Evolutionary conservation across 2,329 filamentous ascomycete genomes (phyloP), one percentile per base, ranked within the genome.

Genomic region (Neodidymelliopsis sp.): DNA sequence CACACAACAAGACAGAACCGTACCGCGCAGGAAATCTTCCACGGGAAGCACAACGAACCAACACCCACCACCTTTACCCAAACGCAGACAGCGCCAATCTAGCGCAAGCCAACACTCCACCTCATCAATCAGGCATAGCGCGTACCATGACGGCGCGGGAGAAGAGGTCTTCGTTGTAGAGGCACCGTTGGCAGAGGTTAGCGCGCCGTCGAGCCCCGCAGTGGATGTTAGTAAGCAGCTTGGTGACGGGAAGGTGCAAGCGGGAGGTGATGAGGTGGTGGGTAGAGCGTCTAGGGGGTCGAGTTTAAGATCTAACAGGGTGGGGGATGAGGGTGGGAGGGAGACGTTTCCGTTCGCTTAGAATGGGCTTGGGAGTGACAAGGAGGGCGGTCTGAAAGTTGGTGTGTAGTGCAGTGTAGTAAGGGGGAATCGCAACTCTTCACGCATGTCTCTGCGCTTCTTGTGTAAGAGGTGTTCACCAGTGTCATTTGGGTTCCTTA

Each of bases 61-160:
- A 35, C 13, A 19, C 4, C 53, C 63, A 13, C 80, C 81, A 3
- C 75, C 79, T 3, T 64, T 84, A 15, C 83, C 84, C 4, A 77
- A 75, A 28, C 57, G 74, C 15, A 64, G 73, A 22, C 74, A 75
- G 49, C 70, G 79, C 22, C 74, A 61, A 15, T 63, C 60, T 1
- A 58, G 60, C 43, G 31, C 59, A 3, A 62, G 49, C 27, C 16
- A 53, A 31, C 45, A 49, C 45, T 50, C 40, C 1, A 45, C 39
- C 25, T 31, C 47, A 13, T 50, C 47, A 6, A 31, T 45, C 4
- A 13, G 35, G 2, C 47, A 50, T 13, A 45, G 47, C 24, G 47
- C 33, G 8, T 52, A 56, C 28, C 39, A 49, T n/a, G 15, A 47
- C 24, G 35, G 40, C 6, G 22, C 30, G 7, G 56, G 57, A 1